Percentiles rank a stretch among this genome's conserved stretches.
Evolutionary conservation across 208 protist species (phyloP).

Genomic region (Crithidia bombi): DNA sequence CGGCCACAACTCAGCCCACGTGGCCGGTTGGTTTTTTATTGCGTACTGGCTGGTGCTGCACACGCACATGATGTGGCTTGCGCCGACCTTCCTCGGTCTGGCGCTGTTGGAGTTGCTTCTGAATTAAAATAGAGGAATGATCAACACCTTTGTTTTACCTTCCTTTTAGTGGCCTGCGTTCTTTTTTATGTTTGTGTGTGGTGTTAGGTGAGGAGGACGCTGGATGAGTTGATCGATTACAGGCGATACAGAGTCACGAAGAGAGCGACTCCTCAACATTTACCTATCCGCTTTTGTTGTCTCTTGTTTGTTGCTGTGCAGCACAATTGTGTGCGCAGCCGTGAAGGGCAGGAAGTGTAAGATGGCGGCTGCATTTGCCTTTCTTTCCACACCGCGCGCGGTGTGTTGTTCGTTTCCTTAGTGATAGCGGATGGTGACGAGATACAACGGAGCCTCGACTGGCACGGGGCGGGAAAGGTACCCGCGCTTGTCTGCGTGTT

Average conservation of each 20-base stretch:
- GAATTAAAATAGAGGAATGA: slow-evolving; percentile 46
- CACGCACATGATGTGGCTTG: slow-evolving; percentile 77
- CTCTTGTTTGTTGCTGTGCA: no score
- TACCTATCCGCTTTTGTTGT: no score
- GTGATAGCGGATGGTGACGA: slow-evolving; percentile 20
- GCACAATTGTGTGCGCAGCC: no score
- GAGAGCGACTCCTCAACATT: no score
- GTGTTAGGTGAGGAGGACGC: no score
- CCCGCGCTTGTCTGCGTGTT: neutral
- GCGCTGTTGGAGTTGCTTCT: slow-evolving; percentile 69
- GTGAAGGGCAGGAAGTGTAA: no score
- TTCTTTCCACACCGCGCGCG: slow-evolving; percentile 29
- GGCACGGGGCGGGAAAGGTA: neutral
- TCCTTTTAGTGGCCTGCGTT: neutral
- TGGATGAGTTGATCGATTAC: no score
- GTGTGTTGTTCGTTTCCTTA: slow-evolving; percentile 2
- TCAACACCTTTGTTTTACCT: neutral
- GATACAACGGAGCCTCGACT: neutral
- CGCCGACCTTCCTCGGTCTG: slow-evolving; percentile 43
- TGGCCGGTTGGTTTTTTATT: slow-evolving; percentile 83
- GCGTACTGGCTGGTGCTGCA: slow-evolving; percentile 86
- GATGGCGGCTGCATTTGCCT: neutral
- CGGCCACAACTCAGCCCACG: slow-evolving; percentile 79
- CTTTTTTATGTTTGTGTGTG: no score
- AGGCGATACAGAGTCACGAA: no score